Evolutionary conservation across 352 stramenopile genomes (phyloP), one percentile per base, ranked within the genome.

Genomic region (Pythium angustatum): DNA sequence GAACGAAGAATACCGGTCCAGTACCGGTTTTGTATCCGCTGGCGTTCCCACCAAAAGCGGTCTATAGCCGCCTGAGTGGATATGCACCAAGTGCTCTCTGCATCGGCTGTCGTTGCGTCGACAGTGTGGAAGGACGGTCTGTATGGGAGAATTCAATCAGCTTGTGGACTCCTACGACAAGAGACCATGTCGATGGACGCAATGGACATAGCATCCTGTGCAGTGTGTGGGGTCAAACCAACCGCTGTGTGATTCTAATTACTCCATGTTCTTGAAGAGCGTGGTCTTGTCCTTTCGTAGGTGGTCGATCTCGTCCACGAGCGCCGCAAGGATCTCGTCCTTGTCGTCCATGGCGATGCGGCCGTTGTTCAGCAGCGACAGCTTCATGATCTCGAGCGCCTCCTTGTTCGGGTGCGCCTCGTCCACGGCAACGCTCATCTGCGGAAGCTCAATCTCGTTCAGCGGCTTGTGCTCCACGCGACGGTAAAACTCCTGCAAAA

Each of bases 311-410:
- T 96, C 87, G 64, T 96, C 85, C 19, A 96, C 76, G 21, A 96
- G 72, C 33, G 79, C 84, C 59, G 73, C 78, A 49, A 96, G 72
- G 76, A 96, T 83, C 66, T 96, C 78, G 66, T 96, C 85, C 82
- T 96, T 96, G 79, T 94, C 87, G 64, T 91, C 87, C 83, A 96
- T 92, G 50, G 76, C 80, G 58, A 96, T 86, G 60, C 84, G 87
- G 44, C 87, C 87, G 67, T 96, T 96, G 77, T 96, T 96, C 61
- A 93, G 75, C 65, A 96, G 78, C 57, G 87, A 91, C 38, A 93
- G 76, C 79, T 94, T 93, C 87, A 96, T 96, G 72, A 94, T 88
- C 73, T 91, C 83, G 9, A 96, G 75, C 24, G 85, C 85, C 24
- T 93, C 81, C 70, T 78, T 80, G 71, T 96, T 86, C 33, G 82